Percentiles rank a stretch among this genome's conserved stretches.
These are phyloP conservation scores for Trametes sanguinea DNA, from an alignment of 768 basidiomycete genomes.

Conservation along the genomic window DNA sequence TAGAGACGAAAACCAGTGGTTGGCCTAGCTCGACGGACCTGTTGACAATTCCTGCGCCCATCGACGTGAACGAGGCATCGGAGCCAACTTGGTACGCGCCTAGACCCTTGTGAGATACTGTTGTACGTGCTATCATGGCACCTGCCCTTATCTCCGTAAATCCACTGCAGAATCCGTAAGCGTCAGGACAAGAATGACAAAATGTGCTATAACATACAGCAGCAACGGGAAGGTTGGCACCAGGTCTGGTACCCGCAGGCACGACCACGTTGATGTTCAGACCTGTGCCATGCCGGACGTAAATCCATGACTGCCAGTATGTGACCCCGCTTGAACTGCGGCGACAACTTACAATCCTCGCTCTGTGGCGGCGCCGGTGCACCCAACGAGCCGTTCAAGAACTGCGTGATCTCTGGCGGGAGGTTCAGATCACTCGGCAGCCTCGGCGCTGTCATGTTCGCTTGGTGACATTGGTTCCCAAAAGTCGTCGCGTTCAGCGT, in stretches of 20 bases:
- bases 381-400: not conserved
- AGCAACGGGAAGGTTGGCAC: constrained; percentile 11
- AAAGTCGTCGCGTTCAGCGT: constrained; percentile 21
- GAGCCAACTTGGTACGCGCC: constrained; percentile 16
- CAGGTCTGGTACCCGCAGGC: constrained; percentile 38
- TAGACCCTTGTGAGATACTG: not conserved
- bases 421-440: constrained; percentile 2
- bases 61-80: constrained; percentile 1
- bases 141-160: constrained; percentile 1
- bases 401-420: not conserved
- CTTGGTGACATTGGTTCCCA: constrained; percentile 26
- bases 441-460: not conserved
- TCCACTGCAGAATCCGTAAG: constrained; percentile 2
- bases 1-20: constrained; percentile 52
- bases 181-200: not conserved
- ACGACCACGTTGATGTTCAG: constrained; percentile 56
- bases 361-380: not conserved
- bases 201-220: not conserved
- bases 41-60: constrained; percentile 31
- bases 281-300: constrained; percentile 34
- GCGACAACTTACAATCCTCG: constrained; percentile 21
- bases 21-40: constrained; percentile 45
- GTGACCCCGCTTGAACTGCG: no score
- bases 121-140: not conserved
- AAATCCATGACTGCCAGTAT: no score